Conservation (phyloP, 1,139 yeast genomes). For the Tardiomyces depauwii region DNA sequence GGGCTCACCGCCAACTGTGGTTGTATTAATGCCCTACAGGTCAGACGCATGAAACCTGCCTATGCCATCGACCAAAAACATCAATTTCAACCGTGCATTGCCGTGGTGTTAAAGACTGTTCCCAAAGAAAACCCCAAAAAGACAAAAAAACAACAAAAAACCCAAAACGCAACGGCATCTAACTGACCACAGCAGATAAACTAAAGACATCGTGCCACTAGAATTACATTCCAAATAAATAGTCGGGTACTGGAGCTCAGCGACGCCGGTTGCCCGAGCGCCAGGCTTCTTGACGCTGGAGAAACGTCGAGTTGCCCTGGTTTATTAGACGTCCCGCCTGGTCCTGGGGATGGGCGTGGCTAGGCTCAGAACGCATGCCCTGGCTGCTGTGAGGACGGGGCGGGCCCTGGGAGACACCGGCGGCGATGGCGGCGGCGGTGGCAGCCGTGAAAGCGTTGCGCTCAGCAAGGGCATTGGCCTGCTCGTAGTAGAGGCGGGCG, state of each 20-base stretch:
- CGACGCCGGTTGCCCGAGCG: constrained; percentile 5
- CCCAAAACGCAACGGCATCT: too few species aligned
- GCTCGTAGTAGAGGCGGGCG: constrained; percentile 18
- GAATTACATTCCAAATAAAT: background rate
- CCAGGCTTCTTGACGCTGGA: constrained; percentile 14
- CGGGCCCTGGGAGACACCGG: constrained; percentile 5
- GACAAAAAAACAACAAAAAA: too few species aligned
- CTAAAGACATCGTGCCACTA: background rate
- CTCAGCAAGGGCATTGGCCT: constrained; percentile 17
- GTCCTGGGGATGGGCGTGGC: background rate
- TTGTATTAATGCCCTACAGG: too few species aligned
- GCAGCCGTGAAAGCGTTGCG: constrained; percentile 24
- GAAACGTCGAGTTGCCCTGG: constrained; percentile 10
- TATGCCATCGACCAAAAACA: too few species aligned
- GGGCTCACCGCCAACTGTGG: too few species aligned
- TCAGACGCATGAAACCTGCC: too few species aligned
- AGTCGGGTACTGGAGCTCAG: background rate
- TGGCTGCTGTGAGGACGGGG: background rate
- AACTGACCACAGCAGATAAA: background rate
- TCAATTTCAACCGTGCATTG: too few species aligned
- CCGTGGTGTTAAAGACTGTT: too few species aligned
- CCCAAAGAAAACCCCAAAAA: too few species aligned
- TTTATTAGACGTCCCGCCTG: background rate
- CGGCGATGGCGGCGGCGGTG: constrained; percentile 25
- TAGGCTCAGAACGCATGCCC: background rate